Base-by-base conservation (phyloP, 495 filamentous ascomycete genomes). In the Pseudoneurospora amorphoporcata region DNA sequence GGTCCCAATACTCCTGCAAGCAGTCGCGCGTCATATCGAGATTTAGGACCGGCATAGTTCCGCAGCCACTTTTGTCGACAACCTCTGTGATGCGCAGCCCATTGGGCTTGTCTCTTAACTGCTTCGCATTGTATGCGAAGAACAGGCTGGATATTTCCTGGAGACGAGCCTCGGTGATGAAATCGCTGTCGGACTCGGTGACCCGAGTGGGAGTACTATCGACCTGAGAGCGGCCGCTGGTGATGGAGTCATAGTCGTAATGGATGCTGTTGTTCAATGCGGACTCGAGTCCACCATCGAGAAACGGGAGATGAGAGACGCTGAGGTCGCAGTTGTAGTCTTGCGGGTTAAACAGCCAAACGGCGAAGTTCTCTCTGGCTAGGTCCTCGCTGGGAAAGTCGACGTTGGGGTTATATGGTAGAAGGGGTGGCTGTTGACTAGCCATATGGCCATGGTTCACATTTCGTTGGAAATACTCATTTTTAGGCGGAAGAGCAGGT, bases 1-100 rank as follows among this genome's bases (percentile, higher is more conserved):
- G 90, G 47, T 91, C 89, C 95, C 95, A 99, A 81, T 93, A 99
- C 47, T 94, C 93, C 23, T 90, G 89, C 76, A 98, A 89, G 81
- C 96, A 99, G 39, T 92, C 91, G 77, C 95, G 91, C 89, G 98
- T 92, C 89, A 95, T 96, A 40, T 91, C 90, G 58, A 95, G 79
- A 77, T 90, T 94, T 72, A 98, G 81, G 29, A 92, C 88, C 74
- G 97, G 94, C 45, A 83, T 74, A 76, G 87, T 90, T 19, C 89
- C 88, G 3, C 53, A 65, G 65, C 89, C 86, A 42, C 87, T 85
- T 72, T 94, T 89, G 8, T 91, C 89, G 74, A 94, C 86, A 39
- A 97, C 83, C 38, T 88, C 86, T 69, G 89, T 90, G 72, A 94
- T 91, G 41, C 89, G 88, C 29, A 65, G 53, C 23, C 53, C 32